Percentiles rank a stretch among this genome's conserved stretches.
Conservation (phyloP, 129 eudicot genomes). For the Tanacetum coccineum region DNA sequence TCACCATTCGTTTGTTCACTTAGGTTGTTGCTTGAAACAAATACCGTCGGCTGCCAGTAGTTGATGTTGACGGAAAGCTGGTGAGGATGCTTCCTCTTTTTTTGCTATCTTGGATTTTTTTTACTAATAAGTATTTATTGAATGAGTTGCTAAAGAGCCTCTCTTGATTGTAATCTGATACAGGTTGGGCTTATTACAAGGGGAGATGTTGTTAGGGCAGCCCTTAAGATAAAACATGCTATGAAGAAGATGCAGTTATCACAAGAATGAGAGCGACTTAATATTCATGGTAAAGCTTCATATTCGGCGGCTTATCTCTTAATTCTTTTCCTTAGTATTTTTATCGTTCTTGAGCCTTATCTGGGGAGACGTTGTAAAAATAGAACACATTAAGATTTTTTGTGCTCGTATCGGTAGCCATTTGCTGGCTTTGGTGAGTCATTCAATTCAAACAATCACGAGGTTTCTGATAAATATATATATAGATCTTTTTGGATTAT, state of each 20-base stretch:
- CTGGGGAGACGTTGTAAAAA: constrained; percentile 3
- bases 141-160: constrained; percentile 8
- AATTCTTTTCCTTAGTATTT: neutral
- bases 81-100: constrained; percentile 34
- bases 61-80: constrained; percentile 72
- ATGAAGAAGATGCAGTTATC: constrained; percentile 35
- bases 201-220: constrained; percentile 87
- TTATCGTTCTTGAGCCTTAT: constrained; percentile 11
- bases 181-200: constrained; percentile 88
- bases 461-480: constrained; percentile 23
- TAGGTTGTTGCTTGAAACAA: constrained; percentile 83
- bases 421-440: constrained; percentile 15
- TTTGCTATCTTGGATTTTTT: neutral
- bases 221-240: constrained; percentile 64
- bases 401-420: constrained; percentile 24
- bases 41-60: constrained; percentile 81
- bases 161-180: constrained; percentile 1
- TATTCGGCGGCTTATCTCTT: neutral
- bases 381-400: constrained; percentile 16
- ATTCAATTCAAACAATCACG: constrained; percentile 12
- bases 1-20: neutral
- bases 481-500: constrained; percentile 1
- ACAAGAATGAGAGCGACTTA: constrained; percentile 25
- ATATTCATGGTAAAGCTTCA: constrained; percentile 18
- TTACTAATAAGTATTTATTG: neutral